phyloP scores from a whole-genome alignment of 208 protist species.

The Strigomonas culicis region DNA sequence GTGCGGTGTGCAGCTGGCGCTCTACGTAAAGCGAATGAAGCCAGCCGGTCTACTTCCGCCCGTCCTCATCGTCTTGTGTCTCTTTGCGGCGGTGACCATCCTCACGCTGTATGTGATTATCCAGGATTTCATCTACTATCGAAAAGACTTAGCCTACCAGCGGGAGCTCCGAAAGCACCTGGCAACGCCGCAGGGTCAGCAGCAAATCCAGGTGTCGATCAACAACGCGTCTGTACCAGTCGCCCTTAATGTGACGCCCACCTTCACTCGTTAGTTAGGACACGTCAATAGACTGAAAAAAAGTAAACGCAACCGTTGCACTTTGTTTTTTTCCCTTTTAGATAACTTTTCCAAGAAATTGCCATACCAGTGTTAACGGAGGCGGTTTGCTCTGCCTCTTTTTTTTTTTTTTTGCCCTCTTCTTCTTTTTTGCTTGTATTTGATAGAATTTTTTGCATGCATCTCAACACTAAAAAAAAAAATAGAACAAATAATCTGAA shows the following conservation, averaged over 20 bases:
- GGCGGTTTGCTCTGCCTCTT: not conserved
- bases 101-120: conserved; percentile 28
- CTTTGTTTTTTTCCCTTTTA: not conserved
- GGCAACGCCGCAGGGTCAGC: not conserved
- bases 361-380: too few species aligned
- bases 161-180: not conserved
- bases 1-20: conserved; percentile 27
- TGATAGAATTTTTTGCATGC: too few species aligned
- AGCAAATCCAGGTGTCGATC: not conserved
- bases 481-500: too few species aligned
- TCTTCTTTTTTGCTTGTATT: not conserved
- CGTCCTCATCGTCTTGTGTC: conserved; percentile 22
- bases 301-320: too few species aligned
- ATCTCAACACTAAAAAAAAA: too few species aligned
- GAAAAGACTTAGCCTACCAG: conserved; percentile 26
- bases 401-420: not conserved
- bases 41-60: conserved; percentile 16
- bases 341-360: too few species aligned
- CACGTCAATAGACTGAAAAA: too few species aligned
- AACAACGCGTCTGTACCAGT: too few species aligned
- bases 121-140: conserved; percentile 38
- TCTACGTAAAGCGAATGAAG: conserved; percentile 17
- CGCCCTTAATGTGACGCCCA: too few species aligned
- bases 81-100: conserved; percentile 21
- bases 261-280: too few species aligned